Conservation (phyloP, 148 eudicot genomes). For the Spergularia marina region DNA sequence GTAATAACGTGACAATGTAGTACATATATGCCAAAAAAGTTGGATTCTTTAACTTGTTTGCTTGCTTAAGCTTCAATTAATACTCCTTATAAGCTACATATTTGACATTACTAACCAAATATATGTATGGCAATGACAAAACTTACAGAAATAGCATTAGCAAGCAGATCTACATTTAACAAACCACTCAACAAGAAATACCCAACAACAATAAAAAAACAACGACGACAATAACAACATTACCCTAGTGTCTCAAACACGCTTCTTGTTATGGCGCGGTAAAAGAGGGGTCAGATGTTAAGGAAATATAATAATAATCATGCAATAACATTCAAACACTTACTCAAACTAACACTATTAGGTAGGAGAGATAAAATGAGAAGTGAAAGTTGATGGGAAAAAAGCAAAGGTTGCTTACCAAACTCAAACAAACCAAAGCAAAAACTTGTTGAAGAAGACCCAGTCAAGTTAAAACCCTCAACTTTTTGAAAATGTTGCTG, state of each 20-base stretch:
- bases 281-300: too few species aligned
- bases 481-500: background rate
- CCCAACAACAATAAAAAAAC: background rate
- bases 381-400: slow-evolving; percentile 14
- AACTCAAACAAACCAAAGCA: slow-evolving; percentile 18
- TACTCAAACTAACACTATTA: background rate
- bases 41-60: slow-evolving; percentile 3
- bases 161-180: slow-evolving; percentile 26
- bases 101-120: background rate
- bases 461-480: slow-evolving; percentile 14
- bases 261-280: too few species aligned
- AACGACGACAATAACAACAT: too few species aligned
- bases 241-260: too few species aligned
- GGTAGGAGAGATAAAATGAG: background rate
- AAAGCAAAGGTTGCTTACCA: slow-evolving; percentile 36
- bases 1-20: background rate
- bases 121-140: slow-evolving; percentile 14
- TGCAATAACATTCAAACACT: background rate
- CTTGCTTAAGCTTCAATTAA: background rate
- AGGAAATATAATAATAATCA: background rate
- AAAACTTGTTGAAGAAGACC: slow-evolving; percentile 22
- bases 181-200: background rate
- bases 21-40: background rate
- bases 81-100: background rate
- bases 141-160: slow-evolving; percentile 5